These are phyloP conservation scores for Verbascum thapsus DNA, from an alignment of 257 asterid genomes.

Conservation along the genomic window DNA sequence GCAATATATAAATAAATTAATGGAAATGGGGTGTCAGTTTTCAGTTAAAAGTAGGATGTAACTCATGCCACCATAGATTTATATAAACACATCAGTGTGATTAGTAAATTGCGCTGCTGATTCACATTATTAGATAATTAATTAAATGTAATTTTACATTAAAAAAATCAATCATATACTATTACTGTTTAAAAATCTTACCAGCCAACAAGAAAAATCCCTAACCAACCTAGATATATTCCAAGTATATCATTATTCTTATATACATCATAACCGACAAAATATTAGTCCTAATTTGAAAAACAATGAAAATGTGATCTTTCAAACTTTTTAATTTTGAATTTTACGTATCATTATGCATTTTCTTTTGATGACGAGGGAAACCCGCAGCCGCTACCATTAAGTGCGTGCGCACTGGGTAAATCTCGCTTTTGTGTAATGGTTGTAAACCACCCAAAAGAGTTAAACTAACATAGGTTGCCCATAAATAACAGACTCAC, in stretches of 20 bases:
- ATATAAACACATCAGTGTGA: slow-evolving; percentile 29
- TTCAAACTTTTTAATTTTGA: no score
- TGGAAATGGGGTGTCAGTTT: slow-evolving; percentile 21
- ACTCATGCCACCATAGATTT: slow-evolving; percentile 12
- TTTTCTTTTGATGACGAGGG: no score
- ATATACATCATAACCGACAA: no score
- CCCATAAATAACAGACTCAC: no score
- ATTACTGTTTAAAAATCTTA: not conserved
- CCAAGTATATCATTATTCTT: slow-evolving; percentile 37
- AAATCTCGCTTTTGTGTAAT: no score
- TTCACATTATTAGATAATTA: slow-evolving; percentile 30
- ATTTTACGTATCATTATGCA: no score
- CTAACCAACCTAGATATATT: slow-evolving; percentile 35
- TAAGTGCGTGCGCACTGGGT: no score
- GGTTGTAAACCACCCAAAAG: no score
- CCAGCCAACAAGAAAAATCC: not conserved
- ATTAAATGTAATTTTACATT: slow-evolving; percentile 15
- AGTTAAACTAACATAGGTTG: no score
- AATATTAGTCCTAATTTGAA: no score
- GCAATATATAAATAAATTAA: slow-evolving; percentile 32
- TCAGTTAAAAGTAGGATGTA: slow-evolving; percentile 10
- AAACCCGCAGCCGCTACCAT: no score
- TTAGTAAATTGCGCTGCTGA: slow-evolving; percentile 34
- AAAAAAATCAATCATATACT: slow-evolving; percentile 11
- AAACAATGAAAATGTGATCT: no score